A percentile compares a stretch with the other conserved stretches of the same genome.
phyloP scores from a whole-genome alignment of 2,329 filamentous ascomycete genomes.

The Cucurbitaria berberidis region DNA sequence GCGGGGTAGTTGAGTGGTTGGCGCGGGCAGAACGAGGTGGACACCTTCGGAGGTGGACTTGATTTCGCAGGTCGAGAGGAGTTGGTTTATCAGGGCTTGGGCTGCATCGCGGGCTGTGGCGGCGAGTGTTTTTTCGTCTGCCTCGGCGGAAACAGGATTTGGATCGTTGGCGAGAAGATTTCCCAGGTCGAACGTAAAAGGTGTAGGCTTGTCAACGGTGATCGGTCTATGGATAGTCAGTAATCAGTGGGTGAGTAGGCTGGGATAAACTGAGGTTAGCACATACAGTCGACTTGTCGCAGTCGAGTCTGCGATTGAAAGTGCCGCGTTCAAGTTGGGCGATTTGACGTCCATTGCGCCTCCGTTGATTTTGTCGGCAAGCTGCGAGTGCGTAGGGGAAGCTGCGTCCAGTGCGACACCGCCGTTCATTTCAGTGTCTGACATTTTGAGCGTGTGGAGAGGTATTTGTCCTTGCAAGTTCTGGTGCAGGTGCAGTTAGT shows the following conservation, averaged over 20 bases:
- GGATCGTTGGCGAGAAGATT: constrained; percentile 85
- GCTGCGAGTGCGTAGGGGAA: constrained; percentile 33
- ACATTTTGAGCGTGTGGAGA: constrained; percentile 18
- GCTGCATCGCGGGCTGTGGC: constrained; percentile 84
- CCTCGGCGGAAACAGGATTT: constrained; percentile 73
- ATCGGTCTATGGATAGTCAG: constrained; percentile 35
- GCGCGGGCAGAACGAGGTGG: constrained; percentile 75
- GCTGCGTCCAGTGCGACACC: constrained; percentile 26
- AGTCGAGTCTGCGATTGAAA: constrained; percentile 44
- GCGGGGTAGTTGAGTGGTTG: constrained; percentile 76
- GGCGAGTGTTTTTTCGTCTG: constrained; percentile 70
- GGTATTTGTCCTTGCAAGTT: neutral
- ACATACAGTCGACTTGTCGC: constrained; percentile 40
- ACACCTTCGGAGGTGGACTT: constrained; percentile 72
- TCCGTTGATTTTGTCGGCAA: constrained; percentile 37
- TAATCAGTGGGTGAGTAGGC: neutral
- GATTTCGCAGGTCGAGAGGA: constrained; percentile 86
- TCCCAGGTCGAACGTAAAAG: constrained; percentile 90
- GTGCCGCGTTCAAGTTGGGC: constrained; percentile 27
- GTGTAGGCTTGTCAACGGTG: constrained; percentile 72
- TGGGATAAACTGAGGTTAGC: constrained; percentile 6
- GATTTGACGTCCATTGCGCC: constrained; percentile 44
- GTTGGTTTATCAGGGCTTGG: constrained; percentile 91
- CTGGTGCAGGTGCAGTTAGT: constrained; percentile 3
- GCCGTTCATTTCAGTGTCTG: constrained; percentile 42